A percentile compares a stretch with the other conserved stretches of the same genome.
Evolutionary conservation across 345 rosid species (phyloP).

Genomic region (Lumnitzera littorea): DNA sequence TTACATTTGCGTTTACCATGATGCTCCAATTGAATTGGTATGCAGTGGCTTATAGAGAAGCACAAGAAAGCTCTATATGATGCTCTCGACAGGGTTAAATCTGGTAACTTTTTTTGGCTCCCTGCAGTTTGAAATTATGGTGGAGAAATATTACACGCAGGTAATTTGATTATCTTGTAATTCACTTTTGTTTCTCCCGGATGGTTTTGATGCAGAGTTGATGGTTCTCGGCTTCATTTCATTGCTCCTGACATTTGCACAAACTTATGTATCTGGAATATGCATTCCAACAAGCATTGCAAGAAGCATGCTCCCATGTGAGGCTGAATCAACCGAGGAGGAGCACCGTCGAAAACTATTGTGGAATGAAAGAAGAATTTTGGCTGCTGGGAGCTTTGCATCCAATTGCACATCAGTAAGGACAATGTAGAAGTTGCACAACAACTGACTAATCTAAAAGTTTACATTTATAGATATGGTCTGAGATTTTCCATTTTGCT

Average conservation of each 20-base stretch:
- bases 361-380: conserved; percentile 46
- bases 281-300: conserved; percentile 59
- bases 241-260: conserved; percentile 70
- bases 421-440: too few species aligned
- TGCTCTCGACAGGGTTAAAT: conserved; percentile 81
- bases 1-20: not conserved
- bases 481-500: too few species aligned
- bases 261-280: conserved; percentile 45
- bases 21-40: not conserved
- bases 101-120: conserved; percentile 38
- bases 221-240: conserved; percentile 96
- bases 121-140: not conserved
- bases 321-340: conserved; percentile 1
- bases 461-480: too few species aligned
- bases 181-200: too few species aligned
- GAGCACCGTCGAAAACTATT: conserved; percentile 42
- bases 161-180: not conserved
- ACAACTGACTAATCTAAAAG: too few species aligned
- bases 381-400: conserved; percentile 26
- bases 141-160: not conserved
- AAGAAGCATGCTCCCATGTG: conserved; percentile 68
- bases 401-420: conserved; percentile 45
- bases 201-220: conserved; percentile 50
- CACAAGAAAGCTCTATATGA: conserved; percentile 80
- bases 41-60: conserved; percentile 69